A percentile compares a stretch with the other conserved stretches of the same genome.
phyloP scores from a whole-genome alignment of 257 asterid genomes.

The Nicotiana sylvestris region DNA sequence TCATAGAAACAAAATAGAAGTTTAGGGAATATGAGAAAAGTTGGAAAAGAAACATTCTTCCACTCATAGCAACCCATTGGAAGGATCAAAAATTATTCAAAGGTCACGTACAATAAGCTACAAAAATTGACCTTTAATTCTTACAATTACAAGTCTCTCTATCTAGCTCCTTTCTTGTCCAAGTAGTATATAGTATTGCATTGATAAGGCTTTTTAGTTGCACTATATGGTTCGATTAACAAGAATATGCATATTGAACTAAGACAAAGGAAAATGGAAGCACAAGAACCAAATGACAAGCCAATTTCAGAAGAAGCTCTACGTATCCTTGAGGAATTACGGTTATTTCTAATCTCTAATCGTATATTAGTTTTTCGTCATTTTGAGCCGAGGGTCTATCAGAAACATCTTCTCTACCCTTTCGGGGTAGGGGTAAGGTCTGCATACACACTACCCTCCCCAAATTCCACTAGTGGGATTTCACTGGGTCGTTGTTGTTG shows the following conservation, averaged over 20 bases:
- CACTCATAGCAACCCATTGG: not conserved
- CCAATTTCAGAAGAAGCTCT: not conserved
- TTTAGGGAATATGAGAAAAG: no score
- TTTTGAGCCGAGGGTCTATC: no score
- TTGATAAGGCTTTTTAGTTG: no score
- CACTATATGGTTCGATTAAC: not conserved
- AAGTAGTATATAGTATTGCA: no score
- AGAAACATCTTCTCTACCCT: rapidly evolving
- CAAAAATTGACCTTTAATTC: not conserved
- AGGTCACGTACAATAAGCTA: not conserved
- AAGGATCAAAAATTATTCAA: not conserved
- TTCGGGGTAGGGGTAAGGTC: no score
- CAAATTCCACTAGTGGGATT: no score
- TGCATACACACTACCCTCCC: no score
- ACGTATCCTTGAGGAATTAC: not conserved
- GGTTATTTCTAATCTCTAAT: no score
- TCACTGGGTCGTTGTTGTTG: not conserved
- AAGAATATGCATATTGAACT: not conserved
- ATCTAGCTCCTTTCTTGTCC: not conserved
- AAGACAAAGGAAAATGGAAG: not conserved
- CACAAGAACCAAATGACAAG: not conserved
- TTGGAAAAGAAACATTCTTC: not conserved
- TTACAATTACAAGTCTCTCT: not conserved
- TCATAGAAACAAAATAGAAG: no score
- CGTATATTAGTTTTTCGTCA: no score